Percentiles rank a stretch among this genome's conserved stretches.
phyloP scores from a whole-genome alignment of 2,329 filamentous ascomycete genomes.

The Fusarium stilboides region DNA sequence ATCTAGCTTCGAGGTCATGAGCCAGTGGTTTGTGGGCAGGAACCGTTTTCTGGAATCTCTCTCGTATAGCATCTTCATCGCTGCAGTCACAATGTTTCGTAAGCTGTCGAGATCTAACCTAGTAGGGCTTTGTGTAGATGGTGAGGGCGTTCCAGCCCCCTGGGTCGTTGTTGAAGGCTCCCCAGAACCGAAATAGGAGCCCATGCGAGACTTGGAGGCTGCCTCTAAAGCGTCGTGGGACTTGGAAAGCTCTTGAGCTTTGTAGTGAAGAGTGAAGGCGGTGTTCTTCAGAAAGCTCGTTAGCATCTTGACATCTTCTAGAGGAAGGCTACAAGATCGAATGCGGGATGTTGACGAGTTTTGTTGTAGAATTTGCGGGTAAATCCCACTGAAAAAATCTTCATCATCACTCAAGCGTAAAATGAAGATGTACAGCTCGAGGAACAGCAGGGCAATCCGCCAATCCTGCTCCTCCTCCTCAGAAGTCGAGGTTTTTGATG shows the following conservation, averaged over 20 bases:
- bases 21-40: conserved; percentile 87
- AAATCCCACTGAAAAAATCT: conserved; percentile 83
- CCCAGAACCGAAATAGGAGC: conserved; percentile 49
- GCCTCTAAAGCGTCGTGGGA: conserved; percentile 42
- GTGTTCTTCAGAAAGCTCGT: conserved; percentile 91
- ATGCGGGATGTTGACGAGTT: conserved; percentile 63
- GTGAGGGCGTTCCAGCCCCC: not conserved
- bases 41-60: conserved; percentile 91
- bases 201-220: conserved; percentile 48
- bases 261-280: conserved; percentile 90
- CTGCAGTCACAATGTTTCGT: conserved; percentile 82
- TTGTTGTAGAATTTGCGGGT: conserved; percentile 56
- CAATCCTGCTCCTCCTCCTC: conserved; percentile 73
- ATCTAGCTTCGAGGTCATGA: conserved; percentile 91
- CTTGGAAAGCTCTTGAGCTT: conserved; percentile 74
- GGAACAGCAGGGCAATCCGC: conserved; percentile 89
- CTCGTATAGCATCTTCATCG: conserved; percentile 91
- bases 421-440: conserved; percentile 95
- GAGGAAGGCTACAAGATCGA: conserved; percentile 76
- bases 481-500: conserved; percentile 48
- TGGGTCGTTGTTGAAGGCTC: conserved; percentile 7
- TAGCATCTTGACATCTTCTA: conserved; percentile 80
- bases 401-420: conserved; percentile 95
- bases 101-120: conserved; percentile 81
- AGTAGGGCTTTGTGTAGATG: conserved; percentile 31